These are phyloP conservation scores for Zasmidium cellare DNA, from an alignment of 2,329 filamentous ascomycete genomes.

Conservation along the genomic window DNA sequence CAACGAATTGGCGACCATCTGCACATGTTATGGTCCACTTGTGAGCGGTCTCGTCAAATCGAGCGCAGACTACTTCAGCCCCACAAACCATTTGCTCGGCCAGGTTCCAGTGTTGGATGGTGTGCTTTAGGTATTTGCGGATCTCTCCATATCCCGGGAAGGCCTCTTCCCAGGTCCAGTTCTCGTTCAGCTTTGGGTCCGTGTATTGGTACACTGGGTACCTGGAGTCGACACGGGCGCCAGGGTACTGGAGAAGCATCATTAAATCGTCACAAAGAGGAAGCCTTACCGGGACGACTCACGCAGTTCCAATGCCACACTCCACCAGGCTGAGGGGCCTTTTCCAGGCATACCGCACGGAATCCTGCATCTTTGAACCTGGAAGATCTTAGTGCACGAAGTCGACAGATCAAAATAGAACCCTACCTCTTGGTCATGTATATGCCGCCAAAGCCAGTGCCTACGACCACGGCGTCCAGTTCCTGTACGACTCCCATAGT, in stretches of 20 bases:
- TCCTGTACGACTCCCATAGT: not conserved
- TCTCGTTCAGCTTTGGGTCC: slow-evolving; percentile 46
- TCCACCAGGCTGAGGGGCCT: slow-evolving; percentile 33
- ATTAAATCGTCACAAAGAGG: too few relatives aligned
- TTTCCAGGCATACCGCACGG: slow-evolving; percentile 33
- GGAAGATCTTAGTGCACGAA: too few relatives aligned
- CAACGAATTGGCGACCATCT: slow-evolving; percentile 39
- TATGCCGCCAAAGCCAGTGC: slow-evolving; percentile 20
- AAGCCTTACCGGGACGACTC: too few relatives aligned
- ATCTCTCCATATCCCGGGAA: slow-evolving; percentile 44
- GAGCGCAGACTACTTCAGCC: slow-evolving; percentile 54
- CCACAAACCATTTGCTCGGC: slow-evolving; percentile 60
- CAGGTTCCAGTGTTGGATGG: slow-evolving; percentile 57
- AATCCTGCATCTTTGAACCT: slow-evolving; percentile 30
- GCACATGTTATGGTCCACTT: slow-evolving; percentile 55
- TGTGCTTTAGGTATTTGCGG: slow-evolving; percentile 60
- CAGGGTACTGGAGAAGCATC: too few relatives aligned
- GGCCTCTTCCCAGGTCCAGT: slow-evolving; percentile 53
- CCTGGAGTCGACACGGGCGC: slow-evolving; percentile 48
- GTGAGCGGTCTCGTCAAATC: slow-evolving; percentile 49
- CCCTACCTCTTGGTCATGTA: slow-evolving; percentile 28
- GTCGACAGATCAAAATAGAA: too few relatives aligned
- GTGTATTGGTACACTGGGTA: slow-evolving; percentile 50
- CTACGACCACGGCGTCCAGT: slow-evolving; percentile 11
- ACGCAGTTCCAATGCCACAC: slow-evolving; percentile 27